Conservation (phyloP, 495 filamentous ascomycete genomes). For the Penicillium egyptiacum region DNA sequence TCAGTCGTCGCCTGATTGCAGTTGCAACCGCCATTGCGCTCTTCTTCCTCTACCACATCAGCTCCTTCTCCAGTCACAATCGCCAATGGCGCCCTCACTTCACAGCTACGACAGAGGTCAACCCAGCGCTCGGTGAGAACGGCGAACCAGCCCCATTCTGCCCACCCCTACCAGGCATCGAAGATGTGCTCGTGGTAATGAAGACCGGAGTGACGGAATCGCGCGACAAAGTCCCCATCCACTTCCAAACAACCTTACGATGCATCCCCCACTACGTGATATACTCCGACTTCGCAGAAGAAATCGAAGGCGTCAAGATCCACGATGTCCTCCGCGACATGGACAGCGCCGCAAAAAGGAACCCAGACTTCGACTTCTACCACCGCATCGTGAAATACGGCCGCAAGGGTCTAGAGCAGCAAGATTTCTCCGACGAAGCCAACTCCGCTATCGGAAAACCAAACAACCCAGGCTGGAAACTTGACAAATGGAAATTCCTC, state of each 20-base stretch:
- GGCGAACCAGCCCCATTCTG: slow-evolving; percentile 28
- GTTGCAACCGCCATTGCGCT: slow-evolving; percentile 29
- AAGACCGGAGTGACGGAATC: slow-evolving; percentile 51
- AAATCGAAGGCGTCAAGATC: slow-evolving; percentile 46
- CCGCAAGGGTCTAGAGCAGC: slow-evolving; percentile 39
- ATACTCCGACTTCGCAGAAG: slow-evolving; percentile 55
- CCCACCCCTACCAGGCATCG: slow-evolving; percentile 43
- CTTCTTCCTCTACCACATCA: slow-evolving; percentile 38
- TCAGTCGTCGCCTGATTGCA: slow-evolving; percentile 32
- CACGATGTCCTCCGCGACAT: slow-evolving; percentile 51
- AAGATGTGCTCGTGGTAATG: slow-evolving; percentile 47
- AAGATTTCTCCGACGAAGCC: slow-evolving; percentile 45
- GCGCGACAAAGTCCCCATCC: slow-evolving; percentile 45
- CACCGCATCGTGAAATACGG: slow-evolving; percentile 45
- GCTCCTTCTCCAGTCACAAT: slow-evolving; percentile 21
- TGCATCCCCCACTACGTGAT: slow-evolving; percentile 56
- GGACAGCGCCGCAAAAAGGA: slow-evolving; percentile 34
- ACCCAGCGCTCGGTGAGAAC: slow-evolving; percentile 13
- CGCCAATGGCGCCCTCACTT: slow-evolving; percentile 10
- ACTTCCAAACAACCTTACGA: slow-evolving; percentile 52
- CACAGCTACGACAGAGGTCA: slow-evolving; percentile 4
- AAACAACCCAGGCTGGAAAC: slow-evolving; percentile 54
- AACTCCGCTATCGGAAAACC: slow-evolving; percentile 49
- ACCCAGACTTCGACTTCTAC: slow-evolving; percentile 55
- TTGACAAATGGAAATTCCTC: slow-evolving; percentile 62